A percentile compares a stretch with the other conserved stretches of the same genome.
Evolutionary conservation across 805 yeast genomes (phyloP).

Genomic region (Teunomyces kruisii): DNA sequence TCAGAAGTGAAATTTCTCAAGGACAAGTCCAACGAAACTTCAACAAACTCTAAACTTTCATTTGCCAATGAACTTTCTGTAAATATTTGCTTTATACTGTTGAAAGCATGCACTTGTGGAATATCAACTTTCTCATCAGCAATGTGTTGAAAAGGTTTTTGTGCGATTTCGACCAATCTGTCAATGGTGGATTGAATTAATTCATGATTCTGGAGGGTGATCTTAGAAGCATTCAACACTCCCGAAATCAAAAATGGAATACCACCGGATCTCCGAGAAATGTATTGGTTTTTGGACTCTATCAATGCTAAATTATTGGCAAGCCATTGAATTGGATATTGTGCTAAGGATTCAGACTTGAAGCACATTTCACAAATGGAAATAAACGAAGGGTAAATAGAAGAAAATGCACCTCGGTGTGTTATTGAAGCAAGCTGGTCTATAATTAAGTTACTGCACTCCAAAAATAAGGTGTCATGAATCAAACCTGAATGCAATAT

Average conservation of each 20-base stretch:
- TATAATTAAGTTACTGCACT: slow-evolving; percentile 55
- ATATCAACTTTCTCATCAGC: slow-evolving; percentile 63
- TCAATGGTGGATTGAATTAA: slow-evolving; percentile 52
- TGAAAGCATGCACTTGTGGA: slow-evolving; percentile 93
- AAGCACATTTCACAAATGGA: slow-evolving; percentile 62
- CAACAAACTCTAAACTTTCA: slow-evolving; percentile 50
- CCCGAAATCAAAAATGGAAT: slow-evolving; percentile 79
- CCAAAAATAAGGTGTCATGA: slow-evolving; percentile 22
- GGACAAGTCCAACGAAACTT: slow-evolving; percentile 59
- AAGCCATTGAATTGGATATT: slow-evolving; percentile 59
- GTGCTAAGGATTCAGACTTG: slow-evolving; percentile 23
- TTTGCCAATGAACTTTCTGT: slow-evolving; percentile 67
- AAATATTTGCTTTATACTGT: slow-evolving; percentile 74
- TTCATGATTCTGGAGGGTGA: slow-evolving; percentile 21
- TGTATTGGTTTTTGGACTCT: slow-evolving; percentile 59
- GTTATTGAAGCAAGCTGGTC: slow-evolving; percentile 71
- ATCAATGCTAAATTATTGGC: slow-evolving; percentile 51
- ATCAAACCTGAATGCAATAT: slow-evolving; percentile 33
- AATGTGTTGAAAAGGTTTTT: slow-evolving; percentile 43
- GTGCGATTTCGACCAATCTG: slow-evolving; percentile 54
- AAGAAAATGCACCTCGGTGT: slow-evolving; percentile 90
- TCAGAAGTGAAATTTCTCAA: slow-evolving; percentile 61
- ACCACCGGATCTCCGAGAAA: slow-evolving; percentile 92
- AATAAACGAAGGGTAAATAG: slow-evolving; percentile 79
- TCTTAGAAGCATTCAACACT: slow-evolving; percentile 53